phyloP scores from a whole-genome alignment of 1,284 basidiomycete genomes.

The Quambalaria eucalypti region DNA sequence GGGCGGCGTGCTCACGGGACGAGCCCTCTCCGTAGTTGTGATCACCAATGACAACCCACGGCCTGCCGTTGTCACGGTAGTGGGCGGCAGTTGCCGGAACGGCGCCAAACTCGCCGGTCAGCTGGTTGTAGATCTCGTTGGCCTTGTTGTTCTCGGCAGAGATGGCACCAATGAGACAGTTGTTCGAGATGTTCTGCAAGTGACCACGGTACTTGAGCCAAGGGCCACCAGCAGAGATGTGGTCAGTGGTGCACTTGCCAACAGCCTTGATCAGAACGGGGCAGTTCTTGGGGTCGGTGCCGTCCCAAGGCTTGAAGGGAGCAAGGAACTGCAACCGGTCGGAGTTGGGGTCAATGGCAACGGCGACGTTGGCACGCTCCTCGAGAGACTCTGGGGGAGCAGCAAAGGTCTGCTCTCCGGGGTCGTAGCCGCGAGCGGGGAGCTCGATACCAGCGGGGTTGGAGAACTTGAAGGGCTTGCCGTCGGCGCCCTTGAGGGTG shows the following conservation, averaged over 20 bases:
- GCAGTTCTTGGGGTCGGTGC: slow-evolving; percentile 78
- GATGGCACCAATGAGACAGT: slow-evolving; percentile 90
- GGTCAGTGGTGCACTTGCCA: slow-evolving; percentile 85
- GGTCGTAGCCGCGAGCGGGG: slow-evolving; percentile 87
- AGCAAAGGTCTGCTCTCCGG: slow-evolving; percentile 95
- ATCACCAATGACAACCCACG: slow-evolving; percentile 81
- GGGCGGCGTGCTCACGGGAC: slow-evolving; percentile 92
- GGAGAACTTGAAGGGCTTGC: slow-evolving; percentile 95
- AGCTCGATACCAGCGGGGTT: slow-evolving; percentile 83
- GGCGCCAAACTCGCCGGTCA: slow-evolving; percentile 71
- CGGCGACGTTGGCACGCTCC: slow-evolving; percentile 72
- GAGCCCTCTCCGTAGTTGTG: slow-evolving; percentile 95
- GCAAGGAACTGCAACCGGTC: slow-evolving; percentile 90
- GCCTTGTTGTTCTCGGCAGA: slow-evolving; percentile 90
- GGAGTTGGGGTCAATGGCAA: slow-evolving; percentile 76
- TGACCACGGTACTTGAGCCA: slow-evolving; percentile 99
- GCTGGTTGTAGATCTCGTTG: slow-evolving; percentile 64
- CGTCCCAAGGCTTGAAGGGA: slow-evolving; percentile 87
- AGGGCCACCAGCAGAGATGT: slow-evolving; percentile 83
- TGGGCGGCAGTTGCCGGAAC: slow-evolving; percentile 75
- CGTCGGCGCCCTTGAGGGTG: slow-evolving; percentile 75
- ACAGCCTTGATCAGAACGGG: slow-evolving; percentile 94
- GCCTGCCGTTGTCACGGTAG: slow-evolving; percentile 81
- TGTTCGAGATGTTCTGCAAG: slow-evolving; percentile 96
- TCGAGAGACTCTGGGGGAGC: slow-evolving; percentile 60